Evolutionary conservation across 805 yeast species (phyloP).

Genomic region (Nakazawaea anatomiae): DNA sequence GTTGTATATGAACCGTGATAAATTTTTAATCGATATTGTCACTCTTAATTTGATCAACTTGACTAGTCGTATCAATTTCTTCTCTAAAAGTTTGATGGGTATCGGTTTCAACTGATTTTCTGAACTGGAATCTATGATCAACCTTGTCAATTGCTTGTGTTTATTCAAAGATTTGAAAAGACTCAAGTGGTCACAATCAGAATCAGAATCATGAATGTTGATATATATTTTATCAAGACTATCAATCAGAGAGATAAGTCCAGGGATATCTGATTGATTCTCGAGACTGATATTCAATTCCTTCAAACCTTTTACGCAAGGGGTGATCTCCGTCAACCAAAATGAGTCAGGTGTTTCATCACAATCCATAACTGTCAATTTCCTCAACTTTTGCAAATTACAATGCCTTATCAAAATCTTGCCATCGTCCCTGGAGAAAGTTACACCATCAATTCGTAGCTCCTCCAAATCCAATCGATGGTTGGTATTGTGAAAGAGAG

Average conservation of each 20-base stretch:
- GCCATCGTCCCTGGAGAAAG: constrained; percentile 13
- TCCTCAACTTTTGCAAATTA: constrained; percentile 13
- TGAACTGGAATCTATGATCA: constrained; percentile 17
- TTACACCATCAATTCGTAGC: constrained; percentile 14
- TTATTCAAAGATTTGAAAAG: constrained; percentile 5
- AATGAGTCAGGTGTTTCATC: constrained; percentile 11
- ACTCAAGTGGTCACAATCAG: not conserved
- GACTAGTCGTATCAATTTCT: constrained; percentile 10
- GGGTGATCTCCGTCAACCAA: constrained; percentile 10
- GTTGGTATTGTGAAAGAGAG: not conserved
- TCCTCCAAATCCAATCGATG: constrained; percentile 12
- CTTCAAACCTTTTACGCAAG: constrained; percentile 12
- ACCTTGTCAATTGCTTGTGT: constrained; percentile 12
- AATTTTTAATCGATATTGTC: constrained; percentile 12
- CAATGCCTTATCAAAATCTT: constrained; percentile 9
- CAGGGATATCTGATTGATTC: constrained; percentile 15
- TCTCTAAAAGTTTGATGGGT: constrained; percentile 7
- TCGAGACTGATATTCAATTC: constrained; percentile 16
- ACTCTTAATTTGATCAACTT: constrained; percentile 15
- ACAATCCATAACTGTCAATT: constrained; percentile 15
- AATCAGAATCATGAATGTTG: constrained; percentile 9
- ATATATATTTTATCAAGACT: constrained; percentile 14
- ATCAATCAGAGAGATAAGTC: constrained; percentile 11
- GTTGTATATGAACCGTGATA: constrained; percentile 7
- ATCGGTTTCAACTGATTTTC: constrained; percentile 6